Evolutionary conservation across 192 early-diverging fungal species (phyloP).

Genomic region (Mortierella claussenii): DNA sequence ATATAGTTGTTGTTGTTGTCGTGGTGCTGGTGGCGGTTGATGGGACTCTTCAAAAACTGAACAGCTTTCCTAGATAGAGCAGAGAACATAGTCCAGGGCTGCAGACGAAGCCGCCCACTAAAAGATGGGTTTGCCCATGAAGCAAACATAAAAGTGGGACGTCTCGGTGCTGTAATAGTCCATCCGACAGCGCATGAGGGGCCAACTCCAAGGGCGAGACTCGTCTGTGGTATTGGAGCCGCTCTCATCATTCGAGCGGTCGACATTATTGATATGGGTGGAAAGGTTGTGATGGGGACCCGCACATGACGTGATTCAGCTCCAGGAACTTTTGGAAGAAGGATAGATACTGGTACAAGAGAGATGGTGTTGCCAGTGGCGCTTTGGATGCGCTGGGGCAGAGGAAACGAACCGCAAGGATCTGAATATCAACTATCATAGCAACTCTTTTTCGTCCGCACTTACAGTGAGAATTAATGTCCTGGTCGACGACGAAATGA

Average conservation of each 20-base stretch:
- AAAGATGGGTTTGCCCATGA: conserved; percentile 89
- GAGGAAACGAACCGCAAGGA: neutral
- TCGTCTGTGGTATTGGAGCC: conserved; percentile 86
- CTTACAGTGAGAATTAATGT: conserved; percentile 40
- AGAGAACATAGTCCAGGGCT: conserved; percentile 65
- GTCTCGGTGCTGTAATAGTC: conserved; percentile 81
- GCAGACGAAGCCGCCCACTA: conserved; percentile 82
- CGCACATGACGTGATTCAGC: conserved; percentile 89
- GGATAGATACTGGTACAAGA: conserved; percentile 63
- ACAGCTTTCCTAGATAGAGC: conserved; percentile 54
- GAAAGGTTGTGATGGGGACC: conserved; percentile 85
- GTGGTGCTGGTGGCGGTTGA: too few relatives aligned
- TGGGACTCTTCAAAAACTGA: conserved; percentile 60
- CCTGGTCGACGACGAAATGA: conserved; percentile 44
- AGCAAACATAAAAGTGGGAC: conserved; percentile 78
- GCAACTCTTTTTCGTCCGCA: too few relatives aligned
- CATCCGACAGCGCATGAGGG: conserved; percentile 85
- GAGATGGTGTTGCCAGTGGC: conserved; percentile 67
- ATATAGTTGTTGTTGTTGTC: too few relatives aligned
- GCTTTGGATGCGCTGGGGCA: conserved; percentile 52
- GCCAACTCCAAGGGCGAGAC: conserved; percentile 89
- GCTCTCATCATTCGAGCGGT: conserved; percentile 63
- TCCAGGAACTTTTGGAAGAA: conserved; percentile 92
- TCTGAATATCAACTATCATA: neutral
- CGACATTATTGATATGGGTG: conserved; percentile 68